Conservation (phyloP, 1,284 basidiomycete genomes). For the Earliella scabrosa region DNA sequence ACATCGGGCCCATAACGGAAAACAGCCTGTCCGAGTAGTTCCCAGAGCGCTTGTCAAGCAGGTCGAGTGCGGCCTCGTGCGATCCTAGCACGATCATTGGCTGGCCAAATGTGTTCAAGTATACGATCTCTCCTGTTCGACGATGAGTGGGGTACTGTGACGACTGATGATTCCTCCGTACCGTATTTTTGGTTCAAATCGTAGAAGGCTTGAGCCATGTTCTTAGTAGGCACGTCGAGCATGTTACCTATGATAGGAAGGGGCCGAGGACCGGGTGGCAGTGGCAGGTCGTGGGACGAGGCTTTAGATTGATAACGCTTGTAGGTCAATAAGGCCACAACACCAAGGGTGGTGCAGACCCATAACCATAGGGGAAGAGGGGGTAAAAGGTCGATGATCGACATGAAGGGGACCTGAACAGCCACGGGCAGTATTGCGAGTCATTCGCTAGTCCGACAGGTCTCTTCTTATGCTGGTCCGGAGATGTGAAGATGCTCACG, state of each 20-base stretch:
- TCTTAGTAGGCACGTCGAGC: not conserved
- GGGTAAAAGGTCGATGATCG: no score
- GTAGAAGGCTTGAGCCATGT: not conserved
- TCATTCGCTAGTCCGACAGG: no score
- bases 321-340: no score
- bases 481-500: no score
- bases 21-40: slow-evolving; percentile 22
- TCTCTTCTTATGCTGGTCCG: no score
- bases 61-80: slow-evolving; percentile 33
- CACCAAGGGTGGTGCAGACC: no score
- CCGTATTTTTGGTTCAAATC: not conserved
- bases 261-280: slow-evolving; percentile 3
- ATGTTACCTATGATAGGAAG: slow-evolving; percentile 6
- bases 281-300: no score
- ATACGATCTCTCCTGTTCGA: slow-evolving; percentile 13
- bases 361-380: no score
- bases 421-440: no score
- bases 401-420: no score
- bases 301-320: no score
- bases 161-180: not conserved
- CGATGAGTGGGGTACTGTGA: no score
- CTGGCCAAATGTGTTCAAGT: slow-evolving; percentile 9
- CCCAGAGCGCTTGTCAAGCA: slow-evolving; percentile 44
- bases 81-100: slow-evolving; percentile 19
- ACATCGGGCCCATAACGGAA: slow-evolving; percentile 10